Evolutionary conservation across 169 alveolate genomes (phyloP).

Genomic region (Theileria sp.): DNA sequence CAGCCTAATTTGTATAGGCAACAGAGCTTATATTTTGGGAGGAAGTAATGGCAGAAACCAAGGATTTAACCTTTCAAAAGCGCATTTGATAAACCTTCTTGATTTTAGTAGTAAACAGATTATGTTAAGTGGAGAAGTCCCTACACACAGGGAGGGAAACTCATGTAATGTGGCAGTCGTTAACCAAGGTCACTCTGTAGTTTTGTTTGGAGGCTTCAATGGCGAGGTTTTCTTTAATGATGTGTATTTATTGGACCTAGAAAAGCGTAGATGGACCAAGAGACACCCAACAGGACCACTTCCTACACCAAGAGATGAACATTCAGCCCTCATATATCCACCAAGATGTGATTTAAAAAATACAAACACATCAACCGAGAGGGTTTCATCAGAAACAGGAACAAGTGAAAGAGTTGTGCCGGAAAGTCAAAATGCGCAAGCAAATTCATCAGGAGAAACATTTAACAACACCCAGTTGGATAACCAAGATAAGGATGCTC

Average conservation of each 20-base stretch:
- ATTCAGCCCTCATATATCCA: slow-evolving; percentile 81
- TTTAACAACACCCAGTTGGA: neutral
- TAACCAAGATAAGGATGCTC: neutral
- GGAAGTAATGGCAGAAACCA: slow-evolving; percentile 78
- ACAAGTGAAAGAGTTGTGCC: slow-evolving; percentile 53
- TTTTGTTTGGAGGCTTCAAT: slow-evolving; percentile 83
- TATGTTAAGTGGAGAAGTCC: slow-evolving; percentile 78
- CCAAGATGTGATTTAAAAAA: slow-evolving; percentile 75
- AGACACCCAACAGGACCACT: slow-evolving; percentile 68
- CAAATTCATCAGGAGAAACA: slow-evolving; percentile 70
- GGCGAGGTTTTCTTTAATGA: slow-evolving; percentile 79
- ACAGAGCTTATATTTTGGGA: slow-evolving; percentile 82
- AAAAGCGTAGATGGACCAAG: slow-evolving; percentile 74
- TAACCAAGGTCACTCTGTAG: slow-evolving; percentile 71
- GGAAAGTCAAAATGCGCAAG: slow-evolving; percentile 30
- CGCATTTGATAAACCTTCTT: slow-evolving; percentile 77
- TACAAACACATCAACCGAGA: slow-evolving; percentile 36
- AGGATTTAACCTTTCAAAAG: slow-evolving; percentile 73
- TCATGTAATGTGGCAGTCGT: slow-evolving; percentile 78
- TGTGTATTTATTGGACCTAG: slow-evolving; percentile 79
- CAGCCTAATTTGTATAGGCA: slow-evolving; percentile 79
- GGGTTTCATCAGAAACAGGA: slow-evolving; percentile 49
- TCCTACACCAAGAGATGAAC: slow-evolving; percentile 85
- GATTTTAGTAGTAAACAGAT: slow-evolving; percentile 78
- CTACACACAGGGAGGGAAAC: slow-evolving; percentile 82